These are phyloP conservation scores for Panicum virgatum DNA, from an alignment of 202 grass and related monocot genomes.

Conservation along the genomic window DNA sequence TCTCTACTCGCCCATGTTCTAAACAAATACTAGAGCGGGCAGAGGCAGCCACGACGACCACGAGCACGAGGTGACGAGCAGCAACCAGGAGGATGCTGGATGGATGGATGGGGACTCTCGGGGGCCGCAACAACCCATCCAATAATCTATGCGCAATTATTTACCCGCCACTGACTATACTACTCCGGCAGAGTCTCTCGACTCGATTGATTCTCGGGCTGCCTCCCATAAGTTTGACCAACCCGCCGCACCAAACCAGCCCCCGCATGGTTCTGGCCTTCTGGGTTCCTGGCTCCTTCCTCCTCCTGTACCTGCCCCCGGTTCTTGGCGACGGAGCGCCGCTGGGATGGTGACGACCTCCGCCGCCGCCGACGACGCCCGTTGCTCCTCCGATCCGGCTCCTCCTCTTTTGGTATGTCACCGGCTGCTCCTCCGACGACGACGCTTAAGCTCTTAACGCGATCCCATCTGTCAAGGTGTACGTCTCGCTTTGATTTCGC, in stretches of 20 bases:
- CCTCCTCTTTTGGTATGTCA: neutral
- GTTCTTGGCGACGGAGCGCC: conserved; percentile 7
- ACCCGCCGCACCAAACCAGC: neutral
- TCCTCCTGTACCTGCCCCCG: too few relatives aligned
- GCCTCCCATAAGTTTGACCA: conserved; percentile 26
- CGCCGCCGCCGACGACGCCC: neutral
- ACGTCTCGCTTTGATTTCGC: neutral
- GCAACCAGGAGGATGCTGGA: neutral
- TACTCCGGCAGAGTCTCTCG: neutral
- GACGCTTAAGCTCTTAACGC: neutral
- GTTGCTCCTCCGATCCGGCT: neutral
- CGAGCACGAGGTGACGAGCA: too few relatives aligned
- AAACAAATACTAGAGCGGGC: neutral
- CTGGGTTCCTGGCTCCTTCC: neutral
- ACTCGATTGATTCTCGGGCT: neutral
- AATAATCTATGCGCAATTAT: conserved; percentile 32
- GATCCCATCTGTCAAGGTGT: neutral
- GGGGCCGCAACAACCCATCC: neutral
- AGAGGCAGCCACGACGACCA: neutral
- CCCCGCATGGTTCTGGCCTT: neutral
- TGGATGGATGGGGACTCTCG: neutral
- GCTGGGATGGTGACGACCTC: neutral
- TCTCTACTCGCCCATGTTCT: neutral
- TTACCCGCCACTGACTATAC: neutral
- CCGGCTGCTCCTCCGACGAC: too few relatives aligned